Evolutionary conservation across 2,329 filamentous ascomycete genomes (phyloP).

Genomic region (Paecilomyces formosus): DNA sequence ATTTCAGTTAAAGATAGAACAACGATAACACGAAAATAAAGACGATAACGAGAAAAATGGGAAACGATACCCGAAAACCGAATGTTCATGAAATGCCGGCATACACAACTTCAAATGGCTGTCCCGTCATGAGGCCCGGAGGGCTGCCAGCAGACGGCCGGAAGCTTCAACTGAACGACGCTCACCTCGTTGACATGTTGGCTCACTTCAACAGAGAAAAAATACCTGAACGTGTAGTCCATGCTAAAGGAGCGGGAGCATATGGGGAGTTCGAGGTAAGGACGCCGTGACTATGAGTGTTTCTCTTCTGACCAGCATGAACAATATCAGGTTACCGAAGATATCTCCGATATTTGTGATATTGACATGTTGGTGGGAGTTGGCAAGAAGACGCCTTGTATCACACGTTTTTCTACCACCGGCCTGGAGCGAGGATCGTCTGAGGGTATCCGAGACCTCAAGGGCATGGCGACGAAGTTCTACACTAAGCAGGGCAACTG

Average conservation of each 20-base stretch:
- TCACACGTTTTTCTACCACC: too few species aligned
- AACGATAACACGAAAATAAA: too few species aligned
- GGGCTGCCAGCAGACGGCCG: background rate
- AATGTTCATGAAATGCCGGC: too few species aligned
- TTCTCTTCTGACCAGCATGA: background rate
- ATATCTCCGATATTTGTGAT: background rate
- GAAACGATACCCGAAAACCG: too few species aligned
- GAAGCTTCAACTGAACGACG: background rate
- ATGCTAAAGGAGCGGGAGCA: background rate
- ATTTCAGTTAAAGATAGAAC: too few species aligned
- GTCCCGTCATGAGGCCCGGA: background rate
- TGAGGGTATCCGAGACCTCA: too few species aligned
- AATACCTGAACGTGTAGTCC: background rate
- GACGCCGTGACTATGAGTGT: background rate
- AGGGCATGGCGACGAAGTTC: constrained; percentile 50
- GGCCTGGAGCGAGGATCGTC: too few species aligned
- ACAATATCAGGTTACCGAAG: background rate
- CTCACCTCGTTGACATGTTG: constrained; percentile 29
- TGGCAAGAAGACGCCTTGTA: too few species aligned
- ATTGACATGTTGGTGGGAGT: too few species aligned
- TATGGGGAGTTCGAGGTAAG: background rate
- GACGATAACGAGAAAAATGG: too few species aligned
- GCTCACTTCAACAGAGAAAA: background rate
- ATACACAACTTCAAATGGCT: background rate
- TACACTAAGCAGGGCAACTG: constrained; percentile 59